Conservation (phyloP, 2,329 filamentous ascomycete genomes). For the Geosmithia flava region DNA sequence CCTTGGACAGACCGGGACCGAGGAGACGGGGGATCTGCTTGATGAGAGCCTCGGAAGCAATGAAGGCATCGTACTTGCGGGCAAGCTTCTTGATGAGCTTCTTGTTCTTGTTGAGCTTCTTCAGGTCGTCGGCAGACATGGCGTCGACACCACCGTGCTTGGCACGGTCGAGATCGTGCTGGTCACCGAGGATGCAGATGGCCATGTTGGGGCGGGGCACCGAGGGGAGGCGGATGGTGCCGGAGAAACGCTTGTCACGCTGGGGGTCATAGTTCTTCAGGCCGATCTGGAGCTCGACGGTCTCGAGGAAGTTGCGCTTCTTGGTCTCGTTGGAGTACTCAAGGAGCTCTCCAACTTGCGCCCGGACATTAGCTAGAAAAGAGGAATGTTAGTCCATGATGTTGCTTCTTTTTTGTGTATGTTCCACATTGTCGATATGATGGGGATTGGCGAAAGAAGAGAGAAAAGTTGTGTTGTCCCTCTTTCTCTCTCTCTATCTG, state of each 20-base stretch:
- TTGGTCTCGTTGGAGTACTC: constrained; percentile 90
- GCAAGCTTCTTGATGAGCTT: constrained; percentile 99
- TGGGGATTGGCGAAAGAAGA: background rate
- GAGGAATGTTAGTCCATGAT: background rate
- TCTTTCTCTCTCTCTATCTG: background rate
- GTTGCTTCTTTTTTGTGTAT: background rate
- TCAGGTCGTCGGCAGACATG: constrained; percentile 97
- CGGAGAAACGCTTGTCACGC: constrained; percentile 99
- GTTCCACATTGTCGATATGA: background rate
- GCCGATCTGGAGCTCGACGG: constrained; percentile 83
- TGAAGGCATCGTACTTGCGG: constrained; percentile 99
- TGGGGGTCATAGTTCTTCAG: constrained; percentile 98
- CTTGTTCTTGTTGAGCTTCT: constrained; percentile 99
- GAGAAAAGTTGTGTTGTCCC: background rate
- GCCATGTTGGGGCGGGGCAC: constrained; percentile 85
- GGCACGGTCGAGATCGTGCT: constrained; percentile 98
- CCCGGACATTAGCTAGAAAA: constrained; percentile 72
- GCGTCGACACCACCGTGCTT: constrained; percentile 98
- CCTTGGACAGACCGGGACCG: constrained; percentile 96
- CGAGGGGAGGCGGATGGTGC: constrained; percentile 89
- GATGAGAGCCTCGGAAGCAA: constrained; percentile 94
- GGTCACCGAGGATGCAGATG: constrained; percentile 65
- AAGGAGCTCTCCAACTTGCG: constrained; percentile 85
- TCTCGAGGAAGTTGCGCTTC: constrained; percentile 97
- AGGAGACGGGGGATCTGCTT: constrained; percentile 99